Evolutionary conservation across 225 moss, liverwort and hornwort species (phyloP), one percentile per base, ranked within the genome.

Genomic region (Antitrichia curtipendula): DNA sequence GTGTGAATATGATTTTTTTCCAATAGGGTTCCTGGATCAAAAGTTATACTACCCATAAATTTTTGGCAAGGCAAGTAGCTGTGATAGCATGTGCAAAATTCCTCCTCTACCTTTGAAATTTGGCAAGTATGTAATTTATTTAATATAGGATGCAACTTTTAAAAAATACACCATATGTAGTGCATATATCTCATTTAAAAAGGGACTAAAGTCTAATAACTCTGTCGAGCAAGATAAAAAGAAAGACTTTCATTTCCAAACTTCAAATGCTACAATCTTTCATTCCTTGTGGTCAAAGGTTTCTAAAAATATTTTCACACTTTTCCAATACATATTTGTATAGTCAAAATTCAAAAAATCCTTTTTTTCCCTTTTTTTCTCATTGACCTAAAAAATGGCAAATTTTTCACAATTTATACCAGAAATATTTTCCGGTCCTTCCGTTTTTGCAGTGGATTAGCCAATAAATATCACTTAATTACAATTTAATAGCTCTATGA

Each of bases 191-290:
- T 32, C 32, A 32, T 1, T 74, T 4, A 20, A 49, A 0, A 20
- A 20, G 2, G 7, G 7, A 1, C 8, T 49, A 12, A 4, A 50
- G 50, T 32, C 20, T 32, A 50, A 50, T 21, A 8, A 50, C 20
- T 8, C 0, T 29, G 1, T 50, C 3, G 8, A 0, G 1, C 0
- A 23, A 0, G 34, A 2, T 21, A 6, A 2, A 0, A 2, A 21
- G 21, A 21, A 75, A 52, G 14, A 22, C 2, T 5, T 34, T 75
- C 1, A 4, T 34, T 8, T 32, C 8, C 1, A 13, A 45, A 52
- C 23, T 76, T n/a, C 22, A 24, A n/a, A 54, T 0, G 3, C 22
- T 24, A 49, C 6, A 6, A 16, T n/a, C 9, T 54, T 53, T 16
- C 4, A 54, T 36, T 15, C 1, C 0, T 0, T 36, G 2, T 0